Evolutionary conservation across 108 stramenopile species (phyloP), one percentile per base, ranked within the genome.

Genomic region (Pseudonitzschia delicatissima): DNA sequence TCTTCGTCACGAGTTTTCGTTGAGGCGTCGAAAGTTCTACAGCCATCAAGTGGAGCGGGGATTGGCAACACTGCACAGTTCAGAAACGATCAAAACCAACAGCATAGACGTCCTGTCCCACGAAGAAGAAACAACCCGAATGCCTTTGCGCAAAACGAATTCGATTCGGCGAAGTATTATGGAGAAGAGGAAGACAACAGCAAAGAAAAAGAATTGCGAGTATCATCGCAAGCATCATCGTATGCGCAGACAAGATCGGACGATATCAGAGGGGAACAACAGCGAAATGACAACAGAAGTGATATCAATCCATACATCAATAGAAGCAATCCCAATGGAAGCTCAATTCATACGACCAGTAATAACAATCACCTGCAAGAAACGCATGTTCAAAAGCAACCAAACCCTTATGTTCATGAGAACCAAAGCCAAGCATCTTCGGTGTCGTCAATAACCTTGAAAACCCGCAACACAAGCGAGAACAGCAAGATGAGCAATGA

Each of bases 121-220:
- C 4, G 31, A 23, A 11, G 31, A 15, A 32, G 33, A 8, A 34
- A 47, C 57, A 4, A 58, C 13, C 37, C 3, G 3, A 7, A 60
- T 32, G 58, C 28, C 1, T 69, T 71, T 78, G 68, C 63, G 40
- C 50, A 37, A 29, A 69, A 72, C 36, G 74, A 76, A 12, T 76
- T 72, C 59, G 72, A 63, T 74, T 62, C 67, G 12, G n/a, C 33
- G 7, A 63, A 31, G 20, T 81, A 64, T 64, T 81, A 81, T 44
- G 80, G 80, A 15, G 18, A 68, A 18, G 80, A 81, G 5, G 80
- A 76, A 21, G 80, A 80, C 47, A 74, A 75, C 11, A 66, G 66
- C 9, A 62, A 70, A 48, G 47, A 48, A 2, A 36, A 51, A n/a
- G 49, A 61, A 20, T 0, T 3, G 3, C 47, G 57, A 51, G 37